Percentiles rank a stretch among this genome's conserved stretches.
phyloP scores from a whole-genome alignment of 2,329 filamentous ascomycete species.

The Cladosporium sp. region DNA sequence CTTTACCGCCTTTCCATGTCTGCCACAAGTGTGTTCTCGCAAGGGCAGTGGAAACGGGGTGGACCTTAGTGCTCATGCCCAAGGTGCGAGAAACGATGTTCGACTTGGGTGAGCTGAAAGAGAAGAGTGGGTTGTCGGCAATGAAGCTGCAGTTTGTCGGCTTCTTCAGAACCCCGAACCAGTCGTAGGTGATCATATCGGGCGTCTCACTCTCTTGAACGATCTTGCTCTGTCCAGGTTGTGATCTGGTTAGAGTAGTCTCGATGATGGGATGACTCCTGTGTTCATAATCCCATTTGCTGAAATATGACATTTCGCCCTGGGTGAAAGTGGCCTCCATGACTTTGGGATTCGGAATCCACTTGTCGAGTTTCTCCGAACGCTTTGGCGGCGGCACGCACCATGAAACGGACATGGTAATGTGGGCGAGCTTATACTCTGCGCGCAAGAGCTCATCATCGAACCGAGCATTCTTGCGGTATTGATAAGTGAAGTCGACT shows the following conservation, averaged over 20 bases:
- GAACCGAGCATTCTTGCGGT: slow-evolving; percentile 51
- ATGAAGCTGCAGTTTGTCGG: slow-evolving; percentile 36
- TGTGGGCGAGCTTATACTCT: slow-evolving; percentile 51
- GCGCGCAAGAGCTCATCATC: slow-evolving; percentile 53
- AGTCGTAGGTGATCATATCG: slow-evolving; percentile 50
- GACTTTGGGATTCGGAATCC: slow-evolving; percentile 52
- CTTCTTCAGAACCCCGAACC: slow-evolving; percentile 38
- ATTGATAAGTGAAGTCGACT: slow-evolving; percentile 52
- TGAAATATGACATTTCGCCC: slow-evolving; percentile 50
- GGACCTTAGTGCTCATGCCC: slow-evolving; percentile 36
- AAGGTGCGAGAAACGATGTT: slow-evolving; percentile 33
- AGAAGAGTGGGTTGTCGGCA: slow-evolving; percentile 50
- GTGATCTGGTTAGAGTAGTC: slow-evolving; percentile 46
- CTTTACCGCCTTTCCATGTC: slow-evolving; percentile 36
- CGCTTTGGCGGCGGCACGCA: slow-evolving; percentile 18
- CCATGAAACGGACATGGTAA: slow-evolving; percentile 41
- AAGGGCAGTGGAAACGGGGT: slow-evolving; percentile 36
- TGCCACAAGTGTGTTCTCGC: slow-evolving; percentile 38
- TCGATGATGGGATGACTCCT: slow-evolving; percentile 37
- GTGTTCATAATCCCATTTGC: slow-evolving; percentile 40
- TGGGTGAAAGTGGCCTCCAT: slow-evolving; percentile 53
- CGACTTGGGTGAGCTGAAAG: slow-evolving; percentile 38
- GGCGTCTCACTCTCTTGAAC: slow-evolving; percentile 43
- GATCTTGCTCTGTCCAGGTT: slow-evolving; percentile 17
- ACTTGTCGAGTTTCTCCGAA: slow-evolving; percentile 47